Base-by-base conservation (phyloP, 768 basidiomycete species). In the Clathrus columnatus region DNA sequence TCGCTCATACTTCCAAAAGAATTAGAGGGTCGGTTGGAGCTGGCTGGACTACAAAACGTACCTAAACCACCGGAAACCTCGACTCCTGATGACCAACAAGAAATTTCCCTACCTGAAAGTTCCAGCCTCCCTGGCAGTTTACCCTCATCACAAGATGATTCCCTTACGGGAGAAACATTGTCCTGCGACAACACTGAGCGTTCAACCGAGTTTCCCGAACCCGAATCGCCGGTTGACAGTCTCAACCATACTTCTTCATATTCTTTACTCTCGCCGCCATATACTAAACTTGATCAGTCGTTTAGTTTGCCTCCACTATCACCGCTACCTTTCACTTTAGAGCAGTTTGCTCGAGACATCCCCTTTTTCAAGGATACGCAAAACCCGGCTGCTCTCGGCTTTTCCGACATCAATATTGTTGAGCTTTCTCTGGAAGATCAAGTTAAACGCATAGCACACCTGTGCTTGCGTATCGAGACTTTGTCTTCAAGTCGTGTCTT, bases 1-100 rank as follows among this genome's bases (percentile, higher is more conserved):
- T 88, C 91, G n/a, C 67, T 85, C 17, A 75, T 97, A 45, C 98
- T 91, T 68, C 91, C 95, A 0, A 73, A 68, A 23, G 78, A 80
- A 3, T 73, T 98, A 32, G 78, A 80, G 42, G 84, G 83, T 6
- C 82, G 95, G 27, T 77, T 85, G 57, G 78, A 83, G 51, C 65
- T 85, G 48, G 75, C 77, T 54, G 69, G 74, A 47, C 61, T 58
- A 6, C 64, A 60, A 0, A 59, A 61, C 0, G 61, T 60, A 21
- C 59, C 50, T 49, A 62, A 29, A 24, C 50, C 50, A 20, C 57
- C 57, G 10, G 41, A 24, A 47, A 30, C 30, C 44, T 51, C 57
- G 11, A 27, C 32, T 21, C 28, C 56, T 21, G 44, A 47, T 11
- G 36, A 53, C 18, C 44, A 55, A 16, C 21, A 53, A 28, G 49